Base-by-base conservation (phyloP, 2,329 filamentous ascomycete species). In the Pochonia chlamydosporia region DNA sequence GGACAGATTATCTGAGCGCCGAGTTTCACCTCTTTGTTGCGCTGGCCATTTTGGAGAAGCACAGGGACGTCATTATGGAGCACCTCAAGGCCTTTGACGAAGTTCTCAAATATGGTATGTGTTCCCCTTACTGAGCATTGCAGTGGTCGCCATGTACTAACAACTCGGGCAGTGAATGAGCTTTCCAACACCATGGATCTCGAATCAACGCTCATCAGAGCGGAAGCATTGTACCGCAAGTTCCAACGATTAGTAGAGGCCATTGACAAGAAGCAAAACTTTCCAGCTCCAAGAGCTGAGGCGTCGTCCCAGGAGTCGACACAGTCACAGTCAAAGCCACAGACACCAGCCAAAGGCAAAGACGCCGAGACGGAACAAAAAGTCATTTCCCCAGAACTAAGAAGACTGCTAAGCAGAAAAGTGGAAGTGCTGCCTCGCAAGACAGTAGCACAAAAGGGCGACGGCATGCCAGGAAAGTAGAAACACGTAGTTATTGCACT, bases 11-110 rank as follows among this genome's bases (percentile, higher is more conserved):
- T 57, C 68, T 89, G 51, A 91, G 81, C 59, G 87, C 87, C 57
- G 90, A 88, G 62, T 99, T 97, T 68, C 93, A 97, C 62, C 73
- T 99, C 13, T 99, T 99, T 62, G 77, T 99, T 52, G 93, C 95
- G 0, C 70, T 99, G 36, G 92, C 93, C 0, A 96, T 99, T 33
- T 68, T 99, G 21, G 93, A 99, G 66, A 96, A 95, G 69, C 93
- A 97, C 60, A 75, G 92, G n/a, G 86, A 92, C 60, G 87, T 97
- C 11, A 97, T 99, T 52, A 95, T 99, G 85, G 82, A 86, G 47
- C 93, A 99, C 66, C 72, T 99, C 23, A 81, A 89, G 62, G 88
- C 92, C 57, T 99, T 99, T 68, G 93, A 99, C 54, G 95, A 99
- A 66, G 89, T 99, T 26, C 72, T 99, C 24, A 99, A 99, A 74